Conservation (phyloP, 2,329 filamentous ascomycete species). For the Bipolaris bicolor region DNA sequence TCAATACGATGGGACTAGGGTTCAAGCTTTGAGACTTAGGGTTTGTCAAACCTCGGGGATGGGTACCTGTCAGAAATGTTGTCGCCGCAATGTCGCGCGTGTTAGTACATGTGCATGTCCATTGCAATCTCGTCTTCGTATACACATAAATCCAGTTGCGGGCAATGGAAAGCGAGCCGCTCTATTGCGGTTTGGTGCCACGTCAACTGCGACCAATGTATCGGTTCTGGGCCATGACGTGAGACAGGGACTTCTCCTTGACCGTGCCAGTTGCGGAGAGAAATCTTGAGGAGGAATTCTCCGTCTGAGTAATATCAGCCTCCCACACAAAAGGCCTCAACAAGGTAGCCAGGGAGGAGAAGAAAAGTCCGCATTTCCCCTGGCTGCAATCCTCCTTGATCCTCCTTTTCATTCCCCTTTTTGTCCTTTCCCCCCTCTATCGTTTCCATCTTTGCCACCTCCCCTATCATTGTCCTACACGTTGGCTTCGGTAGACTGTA, state of each 20-base stretch:
- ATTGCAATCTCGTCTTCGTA: not conserved
- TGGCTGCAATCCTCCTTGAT: too few relatives aligned
- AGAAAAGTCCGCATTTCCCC: not conserved
- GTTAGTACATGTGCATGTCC: not conserved
- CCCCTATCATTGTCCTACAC: too few relatives aligned
- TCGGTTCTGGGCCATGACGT: not conserved
- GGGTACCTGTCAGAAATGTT: too few relatives aligned
- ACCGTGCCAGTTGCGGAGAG: not conserved
- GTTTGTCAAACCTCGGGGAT: too few relatives aligned
- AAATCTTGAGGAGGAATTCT: not conserved
- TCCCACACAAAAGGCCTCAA: not conserved
- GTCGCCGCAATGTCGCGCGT: too few relatives aligned
- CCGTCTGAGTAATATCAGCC: slow-evolving; percentile 1
- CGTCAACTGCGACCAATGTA: not conserved
- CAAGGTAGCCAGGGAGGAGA: not conserved
- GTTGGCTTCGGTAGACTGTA: too few relatives aligned
- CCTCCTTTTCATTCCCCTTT: too few relatives aligned
- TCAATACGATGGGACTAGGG: too few relatives aligned
- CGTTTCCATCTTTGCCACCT: too few relatives aligned
- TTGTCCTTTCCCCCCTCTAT: too few relatives aligned
- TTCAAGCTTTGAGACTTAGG: too few relatives aligned
- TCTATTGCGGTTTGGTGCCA: not conserved
- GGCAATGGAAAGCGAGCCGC: not conserved
- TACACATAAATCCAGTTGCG: too few relatives aligned
- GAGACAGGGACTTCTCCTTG: not conserved